Conservation (phyloP, 2,329 filamentous ascomycete species). For the Aspergillus sojae region DNA sequence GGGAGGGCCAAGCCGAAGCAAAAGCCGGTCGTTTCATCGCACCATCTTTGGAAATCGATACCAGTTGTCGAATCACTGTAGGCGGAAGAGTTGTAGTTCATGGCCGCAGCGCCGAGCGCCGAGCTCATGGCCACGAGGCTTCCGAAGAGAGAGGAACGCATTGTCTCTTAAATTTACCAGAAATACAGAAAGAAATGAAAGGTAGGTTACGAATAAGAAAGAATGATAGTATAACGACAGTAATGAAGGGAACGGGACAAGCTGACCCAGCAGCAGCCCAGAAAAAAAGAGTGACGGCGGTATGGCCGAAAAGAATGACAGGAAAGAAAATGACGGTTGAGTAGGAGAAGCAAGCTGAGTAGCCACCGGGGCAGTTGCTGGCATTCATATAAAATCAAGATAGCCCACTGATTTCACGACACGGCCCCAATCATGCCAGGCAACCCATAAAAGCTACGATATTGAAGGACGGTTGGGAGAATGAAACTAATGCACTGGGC, state of each 20-base stretch:
- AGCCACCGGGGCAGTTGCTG: slow-evolving; percentile 3
- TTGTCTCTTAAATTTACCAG: slow-evolving; percentile 8
- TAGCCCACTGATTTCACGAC: not conserved
- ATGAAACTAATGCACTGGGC: slow-evolving; percentile 16
- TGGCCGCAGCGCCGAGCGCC: slow-evolving; percentile 15
- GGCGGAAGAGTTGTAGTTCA: slow-evolving; percentile 17
- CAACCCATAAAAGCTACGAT: slow-evolving; percentile 2
- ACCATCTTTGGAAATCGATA: slow-evolving; percentile 24
- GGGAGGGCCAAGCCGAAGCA: slow-evolving; percentile 23
- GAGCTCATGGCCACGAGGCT: slow-evolving; percentile 18
- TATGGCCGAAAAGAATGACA: slow-evolving; percentile 11
- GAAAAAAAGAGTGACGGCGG: slow-evolving; percentile 13
- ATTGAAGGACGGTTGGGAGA: slow-evolving; percentile 13
- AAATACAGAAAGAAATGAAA: slow-evolving; percentile 9
- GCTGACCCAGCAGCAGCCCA: slow-evolving; percentile 21
- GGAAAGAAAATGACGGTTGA: slow-evolving; percentile 9
- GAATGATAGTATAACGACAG: slow-evolving; percentile 8
- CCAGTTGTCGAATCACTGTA: slow-evolving; percentile 20
- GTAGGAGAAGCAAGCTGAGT: not conserved
- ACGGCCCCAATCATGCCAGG: not conserved
- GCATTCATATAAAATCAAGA: slow-evolving; percentile 17
- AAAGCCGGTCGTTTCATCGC: slow-evolving; percentile 18
- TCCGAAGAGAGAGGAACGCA: slow-evolving; percentile 16
- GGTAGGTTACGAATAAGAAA: not conserved
- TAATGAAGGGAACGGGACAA: slow-evolving; percentile 15